These are phyloP conservation scores for Euphorbia schlechtendalii DNA, from an alignment of 441 rosid genomes.

Conservation along the genomic window DNA sequence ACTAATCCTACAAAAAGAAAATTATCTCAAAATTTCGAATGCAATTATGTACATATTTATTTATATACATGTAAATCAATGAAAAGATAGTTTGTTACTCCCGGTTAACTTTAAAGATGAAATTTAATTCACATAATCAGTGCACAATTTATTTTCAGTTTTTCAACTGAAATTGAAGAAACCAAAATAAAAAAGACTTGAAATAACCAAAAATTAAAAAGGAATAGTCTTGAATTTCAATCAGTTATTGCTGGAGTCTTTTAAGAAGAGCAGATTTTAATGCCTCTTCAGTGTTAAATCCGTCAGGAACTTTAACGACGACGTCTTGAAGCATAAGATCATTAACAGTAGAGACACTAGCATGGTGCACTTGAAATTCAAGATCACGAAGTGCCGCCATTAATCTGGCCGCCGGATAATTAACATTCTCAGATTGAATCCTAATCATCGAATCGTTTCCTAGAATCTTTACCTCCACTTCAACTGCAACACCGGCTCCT, in stretches of 20 bases:
- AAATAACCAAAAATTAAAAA: too few relatives aligned
- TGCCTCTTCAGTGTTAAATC: conserved; percentile 35
- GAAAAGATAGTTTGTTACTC: too few relatives aligned
- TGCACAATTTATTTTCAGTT: too few relatives aligned
- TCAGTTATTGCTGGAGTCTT: conserved; percentile 27
- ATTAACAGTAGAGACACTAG: conserved; percentile 52
- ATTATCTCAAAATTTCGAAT: too few relatives aligned
- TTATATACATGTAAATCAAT: too few relatives aligned
- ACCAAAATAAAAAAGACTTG: too few relatives aligned
- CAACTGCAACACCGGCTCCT: conserved; percentile 25
- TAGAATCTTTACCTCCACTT: conserved; percentile 47
- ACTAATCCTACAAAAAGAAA: too few relatives aligned
- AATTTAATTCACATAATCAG: too few relatives aligned
- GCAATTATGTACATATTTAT: too few relatives aligned
- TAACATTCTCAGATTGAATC: conserved; percentile 52
- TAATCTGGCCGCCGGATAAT: conserved; percentile 47
- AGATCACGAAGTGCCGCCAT: conserved; percentile 54
- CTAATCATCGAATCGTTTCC: conserved; percentile 62
- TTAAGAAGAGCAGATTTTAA: conserved; percentile 41
- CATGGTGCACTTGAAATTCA: conserved; percentile 54
- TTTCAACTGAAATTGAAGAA: too few relatives aligned
- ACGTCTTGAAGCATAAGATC: conserved; percentile 66
- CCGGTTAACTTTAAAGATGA: too few relatives aligned
- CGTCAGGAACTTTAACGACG: conserved; percentile 48
- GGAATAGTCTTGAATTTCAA: not conserved